Evolutionary conservation across 1,284 basidiomycete species (phyloP), one percentile per base, ranked within the genome.

Genomic region (Laetiporus sulphureus): DNA sequence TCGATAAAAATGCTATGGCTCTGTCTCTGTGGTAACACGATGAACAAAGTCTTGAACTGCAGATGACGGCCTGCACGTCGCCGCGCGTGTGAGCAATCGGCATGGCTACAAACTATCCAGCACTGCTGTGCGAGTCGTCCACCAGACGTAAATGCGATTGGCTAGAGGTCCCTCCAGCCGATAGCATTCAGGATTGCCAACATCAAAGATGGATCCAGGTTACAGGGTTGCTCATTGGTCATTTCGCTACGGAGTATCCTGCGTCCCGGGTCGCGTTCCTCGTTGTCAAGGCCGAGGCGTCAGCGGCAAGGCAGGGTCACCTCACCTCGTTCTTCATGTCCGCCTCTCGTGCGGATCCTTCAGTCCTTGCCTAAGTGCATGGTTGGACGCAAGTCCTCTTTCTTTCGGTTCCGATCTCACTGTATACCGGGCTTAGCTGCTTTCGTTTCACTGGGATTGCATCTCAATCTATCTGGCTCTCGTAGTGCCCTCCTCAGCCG

Each of bases 401-500:
- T 48, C 42, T 44, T 50, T 49, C 50, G 47, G 48, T 49, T 44
- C 44, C 39, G n/a, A n/a, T n/a, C n/a, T n/a, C n/a, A n/a, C n/a
- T n/a, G n/a, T n/a, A n/a, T n/a, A n/a, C n/a, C n/a, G n/a, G n/a
- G 47, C 32, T 30, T 22, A 19, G 13, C 41, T 37, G 23, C 34
- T 45, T 44, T 42, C 41, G 40, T 44, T 47, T 32, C 41, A 39
- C 51, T 52, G 53, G 50, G 57, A 59, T 59, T 59, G 57, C 38
- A 59, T 59, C 56, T 53, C 53, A 41, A 48, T 41, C 41, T 42
- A 37, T 48, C 52, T 54, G 50, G 55, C 48, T 48, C 48, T 54
- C 45, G 52, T 50, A 52, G 50, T 49, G 51, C 52, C 48, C 46
- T 43, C 53, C 51, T 54, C 51, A 54, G 54, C 52, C 42, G 51